Percentiles rank a stretch among this genome's conserved stretches.
These are phyloP conservation scores for Oryza glumipatula DNA, from an alignment of 176 grass and related monocot species.

Conservation along the genomic window DNA sequence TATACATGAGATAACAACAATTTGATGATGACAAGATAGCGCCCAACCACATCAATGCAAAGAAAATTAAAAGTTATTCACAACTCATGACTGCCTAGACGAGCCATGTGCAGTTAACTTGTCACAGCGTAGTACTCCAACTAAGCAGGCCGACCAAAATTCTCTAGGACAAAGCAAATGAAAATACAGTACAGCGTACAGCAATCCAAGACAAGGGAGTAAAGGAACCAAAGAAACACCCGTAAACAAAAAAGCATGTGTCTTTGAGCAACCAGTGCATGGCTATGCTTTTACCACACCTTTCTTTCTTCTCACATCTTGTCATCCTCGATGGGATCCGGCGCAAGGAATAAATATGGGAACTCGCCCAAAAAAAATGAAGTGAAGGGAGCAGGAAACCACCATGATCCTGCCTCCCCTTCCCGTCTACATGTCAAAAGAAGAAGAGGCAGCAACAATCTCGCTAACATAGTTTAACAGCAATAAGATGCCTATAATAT, in stretches of 20 bases:
- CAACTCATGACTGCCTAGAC: slow-evolving; percentile 18
- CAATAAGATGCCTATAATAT: slow-evolving; percentile 38
- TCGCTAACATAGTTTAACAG: slow-evolving; percentile 40
- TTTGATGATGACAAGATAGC: slow-evolving; percentile 51
- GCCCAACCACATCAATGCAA: slow-evolving; percentile 30
- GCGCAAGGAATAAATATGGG: slow-evolving; percentile 54
- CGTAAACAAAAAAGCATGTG: slow-evolving; percentile 20
- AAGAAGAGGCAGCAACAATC: slow-evolving; percentile 17
- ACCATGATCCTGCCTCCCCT: slow-evolving; percentile 31
- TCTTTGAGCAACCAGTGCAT: slow-evolving; percentile 6
- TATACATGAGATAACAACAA: slow-evolving; percentile 66
- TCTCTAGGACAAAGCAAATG: slow-evolving; percentile 27
- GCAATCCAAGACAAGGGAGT: slow-evolving; percentile 21
- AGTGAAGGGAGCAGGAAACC: slow-evolving; percentile 28
- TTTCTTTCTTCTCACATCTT: slow-evolving; percentile 77
- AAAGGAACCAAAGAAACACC: slow-evolving; percentile 24
- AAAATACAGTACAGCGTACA: neutral
- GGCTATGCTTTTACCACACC: slow-evolving; percentile 45
- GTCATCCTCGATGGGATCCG: slow-evolving; percentile 59
- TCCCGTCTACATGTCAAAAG: slow-evolving; percentile 34
- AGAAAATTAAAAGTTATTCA: slow-evolving; percentile 10
- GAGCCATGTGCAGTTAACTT: slow-evolving; percentile 16
- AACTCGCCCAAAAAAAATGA: slow-evolving; percentile 58
- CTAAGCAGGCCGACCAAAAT: slow-evolving; percentile 21
- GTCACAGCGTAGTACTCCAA: neutral